Percentiles rank a stretch among this genome's conserved stretches.
Evolutionary conservation across 805 yeast species (phyloP).

Genomic region (Kluyveromyces nonfermentans): DNA sequence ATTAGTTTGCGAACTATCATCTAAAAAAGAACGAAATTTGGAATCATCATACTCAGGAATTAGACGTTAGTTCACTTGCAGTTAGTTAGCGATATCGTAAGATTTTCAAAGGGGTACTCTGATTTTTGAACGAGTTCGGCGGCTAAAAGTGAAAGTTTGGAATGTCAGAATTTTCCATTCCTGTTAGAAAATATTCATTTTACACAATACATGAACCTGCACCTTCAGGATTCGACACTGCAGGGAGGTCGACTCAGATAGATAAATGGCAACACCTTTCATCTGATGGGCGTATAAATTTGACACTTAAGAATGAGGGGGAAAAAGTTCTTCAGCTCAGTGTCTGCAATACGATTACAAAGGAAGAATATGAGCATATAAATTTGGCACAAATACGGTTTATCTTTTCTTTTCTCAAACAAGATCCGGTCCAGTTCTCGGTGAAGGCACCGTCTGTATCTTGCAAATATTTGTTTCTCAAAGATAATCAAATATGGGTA

Average conservation of each 20-base stretch:
- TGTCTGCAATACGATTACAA: not conserved
- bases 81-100: not conserved
- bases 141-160: not conserved
- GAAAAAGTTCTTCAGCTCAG: not conserved
- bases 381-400: not conserved
- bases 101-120: not conserved
- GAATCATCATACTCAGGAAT: too few relatives aligned
- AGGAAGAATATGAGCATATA: not conserved
- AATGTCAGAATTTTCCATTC: constrained; percentile 1
- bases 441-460: constrained; percentile 19
- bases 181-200: constrained; percentile 11
- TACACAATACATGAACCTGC: constrained; percentile 13
- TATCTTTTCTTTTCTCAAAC: not conserved
- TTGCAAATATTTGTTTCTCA: constrained; percentile 18
- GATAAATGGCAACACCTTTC: constrained; percentile 18
- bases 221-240: constrained; percentile 17
- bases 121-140: not conserved
- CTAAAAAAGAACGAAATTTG: too few relatives aligned
- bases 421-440: constrained; percentile 17
- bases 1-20: too few relatives aligned
- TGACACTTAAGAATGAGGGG: not conserved
- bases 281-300: constrained; percentile 1
- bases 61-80: too few relatives aligned
- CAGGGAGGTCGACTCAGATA: constrained; percentile 7
- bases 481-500: constrained; percentile 5